A percentile compares a stretch with the other conserved stretches of the same genome.
Conservation (phyloP, 1,139 yeast species). For the Wickerhamomyces sp. region DNA sequence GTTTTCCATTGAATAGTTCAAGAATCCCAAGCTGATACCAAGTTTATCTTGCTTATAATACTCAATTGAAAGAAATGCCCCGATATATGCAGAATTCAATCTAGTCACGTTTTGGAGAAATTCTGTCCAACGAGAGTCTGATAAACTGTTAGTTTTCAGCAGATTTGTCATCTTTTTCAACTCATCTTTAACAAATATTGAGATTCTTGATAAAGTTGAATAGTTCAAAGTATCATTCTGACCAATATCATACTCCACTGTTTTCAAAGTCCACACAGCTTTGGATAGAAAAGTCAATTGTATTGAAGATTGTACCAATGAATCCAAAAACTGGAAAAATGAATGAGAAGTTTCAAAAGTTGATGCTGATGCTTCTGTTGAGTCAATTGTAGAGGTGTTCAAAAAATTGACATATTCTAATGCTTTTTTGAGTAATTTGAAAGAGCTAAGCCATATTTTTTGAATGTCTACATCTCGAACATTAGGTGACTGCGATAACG, state of each 20-base stretch:
- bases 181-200: constrained; percentile 15
- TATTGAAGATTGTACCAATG: constrained; percentile 6
- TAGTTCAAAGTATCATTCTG: constrained; percentile 14
- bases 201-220: constrained; percentile 19
- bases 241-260: constrained; percentile 11
- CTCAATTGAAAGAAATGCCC: constrained; percentile 17
- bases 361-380: neutral
- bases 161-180: constrained; percentile 8
- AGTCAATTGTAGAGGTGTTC: neutral
- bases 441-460: constrained; percentile 15
- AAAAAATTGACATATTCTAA: constrained; percentile 14
- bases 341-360: constrained; percentile 8
- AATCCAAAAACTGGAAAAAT: constrained; percentile 7
- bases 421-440: constrained; percentile 18
- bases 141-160: neutral
- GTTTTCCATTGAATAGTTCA: constrained; percentile 14
- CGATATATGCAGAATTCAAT: constrained; percentile 12
- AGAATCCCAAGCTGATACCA: constrained; percentile 21
- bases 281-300: constrained; percentile 20
- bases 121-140: constrained; percentile 4
- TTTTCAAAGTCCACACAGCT: constrained; percentile 13
- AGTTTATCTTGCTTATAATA: constrained; percentile 20
- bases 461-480: constrained; percentile 1
- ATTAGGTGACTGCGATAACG: neutral
- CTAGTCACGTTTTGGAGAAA: constrained; percentile 8